phyloP scores from a whole-genome alignment of 2,329 filamentous ascomycete species.

The Talaromyces sp. region DNA sequence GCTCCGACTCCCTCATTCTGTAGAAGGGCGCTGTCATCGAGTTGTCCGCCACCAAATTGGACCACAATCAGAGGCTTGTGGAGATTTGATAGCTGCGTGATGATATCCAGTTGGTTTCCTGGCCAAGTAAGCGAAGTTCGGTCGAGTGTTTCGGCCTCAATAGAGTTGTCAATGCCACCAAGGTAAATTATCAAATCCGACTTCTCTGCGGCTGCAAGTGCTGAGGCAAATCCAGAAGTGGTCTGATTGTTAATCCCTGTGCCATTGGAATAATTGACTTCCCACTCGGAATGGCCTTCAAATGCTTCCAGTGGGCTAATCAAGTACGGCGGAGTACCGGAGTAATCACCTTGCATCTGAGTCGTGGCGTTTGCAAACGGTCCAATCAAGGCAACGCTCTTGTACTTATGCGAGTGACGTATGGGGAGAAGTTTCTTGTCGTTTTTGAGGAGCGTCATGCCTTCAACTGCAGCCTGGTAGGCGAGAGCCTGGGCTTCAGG shows the following conservation, averaged over 20 bases:
- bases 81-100: conserved; percentile 26
- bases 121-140: conserved; percentile 32
- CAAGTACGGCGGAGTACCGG: conserved; percentile 39
- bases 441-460: conserved; percentile 47
- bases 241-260: conserved; percentile 16
- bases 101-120: conserved; percentile 30
- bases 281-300: conserved; percentile 38
- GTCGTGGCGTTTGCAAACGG: conserved; percentile 52
- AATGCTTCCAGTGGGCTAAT: conserved; percentile 37
- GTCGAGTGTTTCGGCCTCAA: conserved; percentile 32
- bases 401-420: conserved; percentile 27
- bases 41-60: conserved; percentile 33
- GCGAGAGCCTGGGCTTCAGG: conserved; percentile 49
- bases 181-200: conserved; percentile 29
- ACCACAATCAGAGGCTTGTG: conserved; percentile 32
- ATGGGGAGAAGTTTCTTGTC: conserved; percentile 39
- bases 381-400: conserved; percentile 48
- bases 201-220: conserved; percentile 24
- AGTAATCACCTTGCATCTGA: conserved; percentile 56
- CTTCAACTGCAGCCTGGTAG: conserved; percentile 43
- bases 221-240: conserved; percentile 23
- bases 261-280: conserved; percentile 39
- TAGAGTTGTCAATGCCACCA: conserved; percentile 29
- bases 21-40: conserved; percentile 32
- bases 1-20: conserved; percentile 30